Percentiles rank a stretch among this genome's conserved stretches.
These are phyloP conservation scores for Boletus speciosus DNA, from an alignment of 768 basidiomycete species.

Conservation along the genomic window DNA sequence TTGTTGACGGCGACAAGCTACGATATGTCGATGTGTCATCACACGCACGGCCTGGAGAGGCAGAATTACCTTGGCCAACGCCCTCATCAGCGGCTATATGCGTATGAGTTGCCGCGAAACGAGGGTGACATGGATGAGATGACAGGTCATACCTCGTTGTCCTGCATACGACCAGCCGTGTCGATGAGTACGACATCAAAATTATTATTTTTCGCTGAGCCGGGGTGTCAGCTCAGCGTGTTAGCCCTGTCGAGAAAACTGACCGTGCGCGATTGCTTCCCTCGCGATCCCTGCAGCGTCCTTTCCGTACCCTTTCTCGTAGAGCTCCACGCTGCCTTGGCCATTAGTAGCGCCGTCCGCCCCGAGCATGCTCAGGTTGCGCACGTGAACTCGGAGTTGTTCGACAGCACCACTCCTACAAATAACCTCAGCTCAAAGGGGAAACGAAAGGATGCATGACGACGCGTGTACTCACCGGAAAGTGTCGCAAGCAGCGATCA, in stretches of 20 bases:
- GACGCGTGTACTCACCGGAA: constrained; percentile 58
- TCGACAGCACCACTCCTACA: constrained; percentile 92
- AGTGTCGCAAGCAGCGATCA: constrained; percentile 98
- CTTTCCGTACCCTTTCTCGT: constrained; percentile 96
- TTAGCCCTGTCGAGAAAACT: constrained; percentile 15
- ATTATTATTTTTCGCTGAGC: constrained; percentile 75
- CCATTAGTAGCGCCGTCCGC: constrained; percentile 65
- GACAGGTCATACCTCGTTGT: constrained; percentile 74
- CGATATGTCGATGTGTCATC: background rate
- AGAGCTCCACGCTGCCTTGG: constrained; percentile 84
- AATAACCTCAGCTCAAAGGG: background rate
- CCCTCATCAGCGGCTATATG: constrained; percentile 87
- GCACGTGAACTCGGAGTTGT: constrained; percentile 93
- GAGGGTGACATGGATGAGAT: background rate
- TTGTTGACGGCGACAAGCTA: constrained; percentile 90
- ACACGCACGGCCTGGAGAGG: background rate
- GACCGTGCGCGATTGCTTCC: constrained; percentile 90
- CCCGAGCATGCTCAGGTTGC: constrained; percentile 84
- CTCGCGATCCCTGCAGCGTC: constrained; percentile 98
- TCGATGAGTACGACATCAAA: constrained; percentile 98
- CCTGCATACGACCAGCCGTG: constrained; percentile 98
- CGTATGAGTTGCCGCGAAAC: background rate
- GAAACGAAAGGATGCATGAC: background rate
- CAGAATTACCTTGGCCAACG: constrained; percentile 79
- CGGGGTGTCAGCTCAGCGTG: constrained; percentile 1